A percentile compares a stretch with the other conserved stretches of the same genome.
phyloP scores from a whole-genome alignment of 345 rosid species.

The Boechera retrofracta region DNA sequence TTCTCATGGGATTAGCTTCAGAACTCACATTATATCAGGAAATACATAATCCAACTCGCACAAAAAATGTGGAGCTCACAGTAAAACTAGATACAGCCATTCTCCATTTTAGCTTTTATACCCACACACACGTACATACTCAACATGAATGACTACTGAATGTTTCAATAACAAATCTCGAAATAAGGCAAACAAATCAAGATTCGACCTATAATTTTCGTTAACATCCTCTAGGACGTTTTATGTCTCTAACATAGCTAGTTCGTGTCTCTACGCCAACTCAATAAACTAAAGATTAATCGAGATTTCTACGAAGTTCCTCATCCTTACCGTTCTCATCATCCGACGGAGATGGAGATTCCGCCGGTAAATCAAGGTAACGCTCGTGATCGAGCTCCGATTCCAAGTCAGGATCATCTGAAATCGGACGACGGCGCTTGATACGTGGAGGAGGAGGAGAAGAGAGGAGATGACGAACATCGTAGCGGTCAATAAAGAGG shows the following conservation, averaged over 20 bases:
- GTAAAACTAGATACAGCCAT: constrained; percentile 12
- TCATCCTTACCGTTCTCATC: constrained; percentile 54
- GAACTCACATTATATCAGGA: neutral
- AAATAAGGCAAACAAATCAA: constrained; percentile 2
- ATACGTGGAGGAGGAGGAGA: constrained; percentile 76
- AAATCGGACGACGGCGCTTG: constrained; percentile 52
- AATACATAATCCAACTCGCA: neutral
- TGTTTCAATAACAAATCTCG: neutral
- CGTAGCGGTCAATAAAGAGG: constrained; percentile 92
- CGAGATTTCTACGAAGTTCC: neutral
- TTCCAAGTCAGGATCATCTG: constrained; percentile 51
- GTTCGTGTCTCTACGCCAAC: neutral
- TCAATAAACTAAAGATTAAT: neutral
- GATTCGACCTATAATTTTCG: neutral
- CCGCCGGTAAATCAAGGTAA: constrained; percentile 64
- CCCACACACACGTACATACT: neutral
- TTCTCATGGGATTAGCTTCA: constrained; percentile 5
- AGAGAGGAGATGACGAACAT: constrained; percentile 95
- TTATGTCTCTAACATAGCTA: neutral
- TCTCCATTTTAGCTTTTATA: neutral
- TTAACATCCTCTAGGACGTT: neutral
- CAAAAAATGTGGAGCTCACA: neutral
- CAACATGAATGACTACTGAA: neutral
- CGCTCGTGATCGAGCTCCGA: constrained; percentile 80
- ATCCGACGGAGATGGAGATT: constrained; percentile 47